A percentile compares a stretch with the other conserved stretches of the same genome.
phyloP scores from a whole-genome alignment of 495 filamentous ascomycete genomes.

The Penicillium verhagenii region DNA sequence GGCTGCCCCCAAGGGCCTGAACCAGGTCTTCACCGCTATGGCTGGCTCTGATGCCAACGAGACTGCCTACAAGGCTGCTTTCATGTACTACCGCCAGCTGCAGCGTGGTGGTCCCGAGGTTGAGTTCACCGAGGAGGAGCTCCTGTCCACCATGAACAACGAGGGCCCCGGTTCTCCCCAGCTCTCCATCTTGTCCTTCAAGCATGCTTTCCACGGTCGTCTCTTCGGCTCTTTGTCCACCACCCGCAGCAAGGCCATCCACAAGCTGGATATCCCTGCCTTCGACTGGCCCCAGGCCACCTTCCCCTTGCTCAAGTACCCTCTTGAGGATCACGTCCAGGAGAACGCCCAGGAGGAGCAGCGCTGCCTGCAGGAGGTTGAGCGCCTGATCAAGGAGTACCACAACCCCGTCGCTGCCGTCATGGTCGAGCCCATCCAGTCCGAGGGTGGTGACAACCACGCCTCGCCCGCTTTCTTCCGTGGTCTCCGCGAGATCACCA shows the following conservation, averaged over 20 bases:
- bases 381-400: slow-evolving; percentile 79
- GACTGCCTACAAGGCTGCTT: slow-evolving; percentile 98
- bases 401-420: slow-evolving; percentile 88
- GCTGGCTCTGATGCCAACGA: slow-evolving; percentile 97
- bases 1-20: slow-evolving; percentile 84
- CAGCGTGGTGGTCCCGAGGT: slow-evolving; percentile 80
- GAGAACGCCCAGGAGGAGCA: slow-evolving; percentile 84
- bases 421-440: slow-evolving; percentile 94
- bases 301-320: slow-evolving; percentile 89
- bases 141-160: slow-evolving; percentile 80
- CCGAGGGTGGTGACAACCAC: slow-evolving; percentile 98
- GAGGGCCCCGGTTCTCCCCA: slow-evolving; percentile 76
- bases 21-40: slow-evolving; percentile 97
- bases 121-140: slow-evolving; percentile 83
- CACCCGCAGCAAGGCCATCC: slow-evolving; percentile 93
- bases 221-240: slow-evolving; percentile 91
- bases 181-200: slow-evolving; percentile 92
- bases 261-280: slow-evolving; percentile 97
- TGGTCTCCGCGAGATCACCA: slow-evolving; percentile 81
- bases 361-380: slow-evolving; percentile 84
- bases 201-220: slow-evolving; percentile 90
- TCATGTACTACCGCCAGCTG: slow-evolving; percentile 92
- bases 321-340: slow-evolving; percentile 74
- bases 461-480: slow-evolving; percentile 91
- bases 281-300: slow-evolving; percentile 98